phyloP scores from a whole-genome alignment of 306 rosid species.

The Medicago ruthenica region DNA sequence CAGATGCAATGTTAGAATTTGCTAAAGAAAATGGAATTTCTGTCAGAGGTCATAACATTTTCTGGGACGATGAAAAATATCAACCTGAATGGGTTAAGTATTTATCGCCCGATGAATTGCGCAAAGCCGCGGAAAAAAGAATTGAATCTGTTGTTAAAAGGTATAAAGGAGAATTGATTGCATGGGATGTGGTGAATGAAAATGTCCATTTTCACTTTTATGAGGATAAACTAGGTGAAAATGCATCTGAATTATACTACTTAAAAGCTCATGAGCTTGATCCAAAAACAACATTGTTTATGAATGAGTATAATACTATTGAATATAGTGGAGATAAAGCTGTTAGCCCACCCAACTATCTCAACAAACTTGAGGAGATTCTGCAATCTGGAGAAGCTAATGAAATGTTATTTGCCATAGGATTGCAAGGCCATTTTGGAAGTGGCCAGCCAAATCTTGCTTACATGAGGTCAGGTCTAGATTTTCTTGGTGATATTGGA shows the following conservation, averaged over 20 bases:
- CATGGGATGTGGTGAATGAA: conserved; percentile 87
- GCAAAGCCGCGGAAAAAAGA: conserved; percentile 54
- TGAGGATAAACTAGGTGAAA: conserved; percentile 62
- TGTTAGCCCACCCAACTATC: conserved; percentile 51
- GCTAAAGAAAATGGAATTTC: conserved; percentile 50
- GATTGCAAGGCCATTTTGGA: conserved; percentile 67
- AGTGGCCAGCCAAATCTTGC: conserved; percentile 62
- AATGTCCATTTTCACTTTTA: conserved; percentile 70
- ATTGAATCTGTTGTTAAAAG: conserved; percentile 68
- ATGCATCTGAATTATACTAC: conserved; percentile 59
- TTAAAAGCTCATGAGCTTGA: conserved; percentile 58
- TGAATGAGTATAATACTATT: conserved; percentile 75
- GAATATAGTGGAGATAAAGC: conserved; percentile 51
- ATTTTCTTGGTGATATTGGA: conserved; percentile 56
- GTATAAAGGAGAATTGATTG: conserved; percentile 67
- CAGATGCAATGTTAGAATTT: conserved; percentile 70
- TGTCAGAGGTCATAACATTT: conserved; percentile 73
- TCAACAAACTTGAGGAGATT: conserved; percentile 53
- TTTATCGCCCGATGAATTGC: conserved; percentile 48
- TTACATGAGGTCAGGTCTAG: conserved; percentile 70
- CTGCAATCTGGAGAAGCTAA: conserved; percentile 50
- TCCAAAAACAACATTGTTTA: conserved; percentile 55
- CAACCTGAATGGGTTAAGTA: conserved; percentile 71
- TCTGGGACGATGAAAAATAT: conserved; percentile 62
- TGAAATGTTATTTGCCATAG: conserved; percentile 54